Evolutionary conservation across 2,329 filamentous ascomycete genomes (phyloP).

Genomic region (Tolypocladium ovalisporum): DNA sequence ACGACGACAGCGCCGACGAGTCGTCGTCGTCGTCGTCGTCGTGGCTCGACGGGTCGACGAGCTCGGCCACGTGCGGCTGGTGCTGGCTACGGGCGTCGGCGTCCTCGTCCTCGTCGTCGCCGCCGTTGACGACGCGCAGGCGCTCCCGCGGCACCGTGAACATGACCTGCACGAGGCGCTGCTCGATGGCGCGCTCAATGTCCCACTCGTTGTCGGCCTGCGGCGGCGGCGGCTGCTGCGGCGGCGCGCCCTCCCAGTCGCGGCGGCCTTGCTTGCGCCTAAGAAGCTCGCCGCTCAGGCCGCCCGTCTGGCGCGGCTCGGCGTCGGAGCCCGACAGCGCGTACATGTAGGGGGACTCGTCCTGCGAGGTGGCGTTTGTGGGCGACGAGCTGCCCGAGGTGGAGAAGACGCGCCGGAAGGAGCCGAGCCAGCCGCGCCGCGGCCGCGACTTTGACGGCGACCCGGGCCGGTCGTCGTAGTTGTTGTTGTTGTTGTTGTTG

Average conservation of each 20-base stretch:
- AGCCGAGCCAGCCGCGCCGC: slow-evolving; percentile 56
- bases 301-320: slow-evolving; percentile 30
- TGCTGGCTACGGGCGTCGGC: slow-evolving; percentile 10
- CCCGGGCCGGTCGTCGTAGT: slow-evolving; percentile 29
- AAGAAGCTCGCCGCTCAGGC: slow-evolving; percentile 36
- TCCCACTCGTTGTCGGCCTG: slow-evolving; percentile 61
- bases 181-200: slow-evolving; percentile 61
- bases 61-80: slow-evolving; percentile 22
- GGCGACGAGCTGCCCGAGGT: slow-evolving; percentile 22
- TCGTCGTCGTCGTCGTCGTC: too few relatives aligned
- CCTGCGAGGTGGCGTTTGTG: slow-evolving; percentile 10
- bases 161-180: slow-evolving; percentile 68
- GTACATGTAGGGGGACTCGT: slow-evolving; percentile 18
- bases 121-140: slow-evolving; percentile 81
- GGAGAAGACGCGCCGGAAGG: slow-evolving; percentile 50
- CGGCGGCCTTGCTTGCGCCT: slow-evolving; percentile 43
- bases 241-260: slow-evolving; percentile 36
- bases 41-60: slow-evolving; percentile 24
- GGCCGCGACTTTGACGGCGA: slow-evolving; percentile 45
- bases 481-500: too few relatives aligned
- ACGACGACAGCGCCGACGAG: background rate
- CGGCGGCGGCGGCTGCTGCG: slow-evolving; percentile 15
- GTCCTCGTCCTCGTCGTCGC: slow-evolving; percentile 16
- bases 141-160: slow-evolving; percentile 87
- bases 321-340: slow-evolving; percentile 28